Base-by-base conservation (phyloP, 2,329 filamentous ascomycete species). In the Neopestalotiopsis rosae region DNA sequence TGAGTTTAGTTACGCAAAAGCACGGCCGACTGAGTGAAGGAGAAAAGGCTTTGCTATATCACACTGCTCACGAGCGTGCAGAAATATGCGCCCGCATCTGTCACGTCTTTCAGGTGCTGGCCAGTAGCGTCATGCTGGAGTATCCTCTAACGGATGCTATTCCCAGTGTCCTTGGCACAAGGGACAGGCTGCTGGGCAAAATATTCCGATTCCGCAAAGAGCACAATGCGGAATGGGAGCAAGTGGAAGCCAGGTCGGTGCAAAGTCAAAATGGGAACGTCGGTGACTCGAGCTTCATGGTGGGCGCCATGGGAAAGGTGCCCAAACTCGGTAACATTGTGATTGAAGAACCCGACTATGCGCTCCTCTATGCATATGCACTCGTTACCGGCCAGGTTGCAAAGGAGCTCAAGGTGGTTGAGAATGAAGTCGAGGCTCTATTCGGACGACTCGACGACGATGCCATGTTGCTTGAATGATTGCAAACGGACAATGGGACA, bases 91-190 rank as follows among this genome's bases (percentile, higher is more conserved):
- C 93, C 67, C 90, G 96, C 65, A 97, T 98, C 75, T 97, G 94
- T 77, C 96, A 98, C 86, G 87, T 99, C 17, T 89, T 89, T 72
- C 86, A 90, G 76, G 96, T 98, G 5, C 88, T 99, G 71, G 96
- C 96, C 1, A 96, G 93, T 57, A 97, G 93, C 14, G 90, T 98
- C 82, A 97, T 97, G 85, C 87, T 98, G 9, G 95, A 97, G 81
- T 98, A 97, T 75, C 95, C 96, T 0, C 86, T 99, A 69, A 95
- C 92, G 45, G 94, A 98, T 76, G 93, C 93, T 13, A 86, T 98
- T 57, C 96, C 96, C 0, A 94, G 91, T 70, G 92, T 97, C 40
- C 90, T 92, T 64, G 89, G 92, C 77, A 90, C 91, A 56, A 89
- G 96, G 71, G 95, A 99, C 77, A 86, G 93, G 69, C 83, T 98